Conservation (phyloP, 2,329 filamentous ascomycete species). For the Paecilomyces variotii region DNA sequence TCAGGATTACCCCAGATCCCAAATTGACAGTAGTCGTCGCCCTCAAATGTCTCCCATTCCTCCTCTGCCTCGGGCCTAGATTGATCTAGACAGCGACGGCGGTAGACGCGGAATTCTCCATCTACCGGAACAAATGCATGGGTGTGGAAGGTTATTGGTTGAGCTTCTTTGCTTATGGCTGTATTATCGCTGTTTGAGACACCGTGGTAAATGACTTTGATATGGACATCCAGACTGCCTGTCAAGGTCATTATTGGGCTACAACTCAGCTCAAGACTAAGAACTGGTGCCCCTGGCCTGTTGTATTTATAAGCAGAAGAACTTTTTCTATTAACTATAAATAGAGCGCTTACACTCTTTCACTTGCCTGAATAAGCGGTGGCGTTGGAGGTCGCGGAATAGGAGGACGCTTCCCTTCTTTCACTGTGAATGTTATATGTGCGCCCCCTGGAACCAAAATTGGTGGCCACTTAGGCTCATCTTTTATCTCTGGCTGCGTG, state of each 20-base stretch:
- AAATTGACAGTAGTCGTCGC: background rate
- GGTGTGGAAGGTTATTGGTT: slow-evolving; percentile 4
- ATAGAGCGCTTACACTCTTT: background rate
- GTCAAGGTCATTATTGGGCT: background rate
- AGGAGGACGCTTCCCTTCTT: background rate
- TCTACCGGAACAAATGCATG: background rate
- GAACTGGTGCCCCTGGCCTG: background rate
- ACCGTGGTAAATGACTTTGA: slow-evolving; percentile 2
- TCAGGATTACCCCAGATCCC: slow-evolving; percentile 2
- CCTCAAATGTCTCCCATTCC: slow-evolving; percentile 2
- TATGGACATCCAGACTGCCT: background rate
- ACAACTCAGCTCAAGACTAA: background rate
- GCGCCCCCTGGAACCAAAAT: background rate
- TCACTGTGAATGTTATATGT: background rate
- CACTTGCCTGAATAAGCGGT: background rate
- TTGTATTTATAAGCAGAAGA: background rate
- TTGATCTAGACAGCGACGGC: background rate
- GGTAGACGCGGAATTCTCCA: background rate
- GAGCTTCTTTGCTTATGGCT: background rate
- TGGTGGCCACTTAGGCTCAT: background rate
- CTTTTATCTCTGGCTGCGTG: background rate
- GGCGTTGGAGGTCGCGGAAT: background rate
- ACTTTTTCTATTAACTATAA: background rate
- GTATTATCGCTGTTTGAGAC: background rate
- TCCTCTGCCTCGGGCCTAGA: slow-evolving; percentile 1